A percentile compares a stretch with the other conserved stretches of the same genome.
These are phyloP conservation scores for Pleodorina starrii DNA, from an alignment of 139 green algal species.

Conservation along the genomic window DNA sequence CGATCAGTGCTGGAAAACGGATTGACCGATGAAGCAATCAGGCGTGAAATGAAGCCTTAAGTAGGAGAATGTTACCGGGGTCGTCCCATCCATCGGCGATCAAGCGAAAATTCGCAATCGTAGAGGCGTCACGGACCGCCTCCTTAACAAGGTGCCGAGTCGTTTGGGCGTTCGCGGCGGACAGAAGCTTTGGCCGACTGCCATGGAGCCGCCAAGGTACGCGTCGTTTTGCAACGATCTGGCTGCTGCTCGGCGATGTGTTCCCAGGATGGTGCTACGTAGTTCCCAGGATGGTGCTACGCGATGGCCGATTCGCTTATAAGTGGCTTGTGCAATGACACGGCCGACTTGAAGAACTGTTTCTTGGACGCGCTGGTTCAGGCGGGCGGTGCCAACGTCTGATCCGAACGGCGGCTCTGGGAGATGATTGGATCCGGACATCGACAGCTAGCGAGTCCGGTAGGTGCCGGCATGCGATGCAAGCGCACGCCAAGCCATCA, in stretches of 20 bases:
- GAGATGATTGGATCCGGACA: background rate
- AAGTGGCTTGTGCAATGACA: too few species aligned
- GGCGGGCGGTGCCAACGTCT: background rate
- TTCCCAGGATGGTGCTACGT: too few species aligned
- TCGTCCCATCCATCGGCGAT: background rate
- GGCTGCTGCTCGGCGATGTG: too few species aligned
- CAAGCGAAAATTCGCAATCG: constrained; percentile 16
- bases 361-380: too few species aligned
- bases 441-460: background rate
- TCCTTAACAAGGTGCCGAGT: background rate
- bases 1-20: too few species aligned
- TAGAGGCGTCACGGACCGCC: background rate
- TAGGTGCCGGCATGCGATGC: background rate
- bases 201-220: background rate
- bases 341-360: too few species aligned
- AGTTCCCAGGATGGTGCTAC: too few species aligned
- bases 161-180: constrained; percentile 30
- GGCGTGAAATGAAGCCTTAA: too few species aligned
- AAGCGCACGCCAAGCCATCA: too few species aligned
- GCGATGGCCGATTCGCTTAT: too few species aligned
- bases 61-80: background rate
- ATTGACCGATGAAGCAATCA: too few species aligned
- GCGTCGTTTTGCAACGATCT: background rate
- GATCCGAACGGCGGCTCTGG: background rate
- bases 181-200: background rate